A percentile compares a stretch with the other conserved stretches of the same genome.
phyloP scores from a whole-genome alignment of 345 rosid species.

The Sisymbrium altissimum region DNA sequence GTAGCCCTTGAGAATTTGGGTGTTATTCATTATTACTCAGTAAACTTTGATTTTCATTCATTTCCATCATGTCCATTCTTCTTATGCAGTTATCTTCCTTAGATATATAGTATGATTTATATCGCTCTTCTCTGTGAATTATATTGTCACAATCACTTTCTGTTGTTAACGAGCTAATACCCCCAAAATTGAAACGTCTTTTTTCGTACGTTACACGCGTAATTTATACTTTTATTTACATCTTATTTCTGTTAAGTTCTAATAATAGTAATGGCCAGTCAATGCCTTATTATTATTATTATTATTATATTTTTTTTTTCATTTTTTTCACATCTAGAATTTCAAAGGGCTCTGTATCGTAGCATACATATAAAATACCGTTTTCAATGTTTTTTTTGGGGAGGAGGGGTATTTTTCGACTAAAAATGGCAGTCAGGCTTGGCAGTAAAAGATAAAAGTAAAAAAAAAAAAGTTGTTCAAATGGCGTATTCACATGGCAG shows the following conservation, averaged over 20 bases:
- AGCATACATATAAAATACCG: neutral
- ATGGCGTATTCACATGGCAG: conserved; percentile 31
- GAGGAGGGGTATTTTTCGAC: neutral
- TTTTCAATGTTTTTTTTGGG: neutral
- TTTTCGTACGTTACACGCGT: conserved; percentile 14
- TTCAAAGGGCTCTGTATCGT: neutral
- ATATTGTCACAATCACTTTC: neutral
- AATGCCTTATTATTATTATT: too few species aligned
- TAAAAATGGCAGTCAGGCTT: conserved; percentile 3
- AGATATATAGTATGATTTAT: neutral
- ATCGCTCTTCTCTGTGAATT: neutral
- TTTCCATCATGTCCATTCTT: neutral
- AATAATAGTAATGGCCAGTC: neutral
- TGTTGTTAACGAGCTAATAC: conserved; percentile 5
- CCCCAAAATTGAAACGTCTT: neutral
- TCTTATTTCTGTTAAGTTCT: neutral
- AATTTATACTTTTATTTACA: conserved; percentile 1
- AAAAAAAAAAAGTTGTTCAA: conserved; percentile 2
- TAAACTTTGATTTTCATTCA: neutral
- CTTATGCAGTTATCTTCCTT: neutral
- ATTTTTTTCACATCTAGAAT: conserved; percentile 11
- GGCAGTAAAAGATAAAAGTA: conserved; percentile 22
- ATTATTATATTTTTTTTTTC: neutral
- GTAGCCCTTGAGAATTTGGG: conserved; percentile 17
- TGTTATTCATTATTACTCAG: neutral